Evolutionary conservation across 306 rosid species (phyloP), one percentile per base, ranked within the genome.

Genomic region (Cucurbita ficifolia): DNA sequence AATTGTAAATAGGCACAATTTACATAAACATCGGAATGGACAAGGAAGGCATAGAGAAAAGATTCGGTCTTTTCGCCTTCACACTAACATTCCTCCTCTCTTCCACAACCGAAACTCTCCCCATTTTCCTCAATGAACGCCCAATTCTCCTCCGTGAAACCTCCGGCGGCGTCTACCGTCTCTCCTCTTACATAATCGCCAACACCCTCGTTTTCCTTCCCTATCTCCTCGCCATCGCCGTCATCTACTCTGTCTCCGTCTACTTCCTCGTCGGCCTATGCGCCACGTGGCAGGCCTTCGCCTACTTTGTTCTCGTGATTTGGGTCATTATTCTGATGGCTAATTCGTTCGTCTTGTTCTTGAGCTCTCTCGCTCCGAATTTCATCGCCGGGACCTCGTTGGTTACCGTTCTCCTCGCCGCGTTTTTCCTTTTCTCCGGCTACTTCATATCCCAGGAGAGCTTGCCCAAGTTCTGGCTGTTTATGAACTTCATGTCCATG

Each of bases 151-250:
- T 94, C 6, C 78, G 97, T 73, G 98, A 94, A 85, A 85, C 97
- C 17, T 94, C 98, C 4, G 83, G 91, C 75, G 97, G 97, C 70
- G 85, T 90, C 69, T 90, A 94, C 40, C 83, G 97, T 67, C 83
- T 94, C 4, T 94, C 97, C 4, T 94, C 98, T 0, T 86, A 94
- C 76, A 88, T 94, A 42, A 82, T 94, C n/a, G 96, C 97, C 46
- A 94, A 89, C 55, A 94, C 98, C 16, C 87, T 94, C 16, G 98
- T 94, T 72, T 94, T 94, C 95, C 45, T 91, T 50, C 98, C 98
- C 8, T 90, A 94, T 67, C 74, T 94, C 80, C 78, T 94, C 0
- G 90, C 83, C 6, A 56, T 94, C 6, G 87, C 97, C 33, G 16
- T 94, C 63, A 83, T 90, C 36, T 94, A 86, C 86, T 94, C 97